These are phyloP conservation scores for Haplosporangium sp. DNA, from an alignment of 371 early-diverging fungal genomes.

Conservation along the genomic window DNA sequence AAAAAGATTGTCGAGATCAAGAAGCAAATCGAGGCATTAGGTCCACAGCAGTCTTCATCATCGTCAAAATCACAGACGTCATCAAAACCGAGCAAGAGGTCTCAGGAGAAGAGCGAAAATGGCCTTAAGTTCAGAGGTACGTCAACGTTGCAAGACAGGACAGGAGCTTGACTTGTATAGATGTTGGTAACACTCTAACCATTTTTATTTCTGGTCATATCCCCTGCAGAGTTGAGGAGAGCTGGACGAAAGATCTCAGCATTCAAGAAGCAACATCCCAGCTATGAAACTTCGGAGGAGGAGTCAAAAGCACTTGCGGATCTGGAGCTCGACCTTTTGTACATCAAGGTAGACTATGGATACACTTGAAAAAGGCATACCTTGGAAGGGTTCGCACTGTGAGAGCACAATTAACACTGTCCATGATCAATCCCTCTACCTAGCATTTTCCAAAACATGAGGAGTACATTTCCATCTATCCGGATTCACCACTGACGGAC, in stretches of 20 bases:
- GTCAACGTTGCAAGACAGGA: background rate
- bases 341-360: constrained; percentile 38
- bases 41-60: constrained; percentile 6
- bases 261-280: constrained; percentile 50
- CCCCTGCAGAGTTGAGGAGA: constrained; percentile 35
- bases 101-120: constrained; percentile 3
- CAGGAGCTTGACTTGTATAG: background rate
- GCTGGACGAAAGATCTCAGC: constrained; percentile 38
- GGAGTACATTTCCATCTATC: constrained; percentile 43
- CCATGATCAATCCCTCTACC: background rate
- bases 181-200: background rate
- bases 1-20: constrained; percentile 26
- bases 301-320: constrained; percentile 31
- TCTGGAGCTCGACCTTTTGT: constrained; percentile 39
- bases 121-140: constrained; percentile 37
- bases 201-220: no score
- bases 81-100: background rate
- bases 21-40: constrained; percentile 28
- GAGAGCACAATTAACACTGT: background rate
- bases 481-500: constrained; percentile 31
- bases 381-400: background rate
- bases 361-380: background rate
- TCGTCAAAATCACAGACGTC: background rate
- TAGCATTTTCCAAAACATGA: constrained; percentile 40
- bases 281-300: constrained; percentile 22